phyloP scores from a whole-genome alignment of 2,329 filamentous ascomycete species.

The Fragosphaeria purpurea region DNA sequence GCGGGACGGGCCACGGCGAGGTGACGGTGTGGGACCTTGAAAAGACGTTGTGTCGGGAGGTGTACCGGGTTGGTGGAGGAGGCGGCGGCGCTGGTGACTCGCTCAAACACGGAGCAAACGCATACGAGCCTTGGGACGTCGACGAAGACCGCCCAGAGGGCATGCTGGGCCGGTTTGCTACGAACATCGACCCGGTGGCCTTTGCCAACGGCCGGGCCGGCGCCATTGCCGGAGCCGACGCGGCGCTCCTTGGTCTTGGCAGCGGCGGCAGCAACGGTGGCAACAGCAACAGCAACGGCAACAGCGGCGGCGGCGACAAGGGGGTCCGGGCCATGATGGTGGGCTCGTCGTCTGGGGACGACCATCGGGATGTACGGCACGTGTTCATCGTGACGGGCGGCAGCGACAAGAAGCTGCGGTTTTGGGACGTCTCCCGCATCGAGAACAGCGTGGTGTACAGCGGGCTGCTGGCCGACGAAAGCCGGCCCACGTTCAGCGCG shows the following conservation, averaged over 20 bases:
- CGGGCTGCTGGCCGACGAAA: slow-evolving; percentile 60
- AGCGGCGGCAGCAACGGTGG: neutral
- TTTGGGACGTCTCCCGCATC: slow-evolving; percentile 77
- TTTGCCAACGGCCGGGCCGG: slow-evolving; percentile 14
- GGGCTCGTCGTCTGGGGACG: slow-evolving; percentile 31
- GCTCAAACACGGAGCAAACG: slow-evolving; percentile 31
- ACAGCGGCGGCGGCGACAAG: slow-evolving; percentile 42
- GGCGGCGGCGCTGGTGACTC: slow-evolving; percentile 38
- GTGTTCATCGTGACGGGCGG: slow-evolving; percentile 82
- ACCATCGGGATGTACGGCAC: slow-evolving; percentile 62
- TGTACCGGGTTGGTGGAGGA: slow-evolving; percentile 60
- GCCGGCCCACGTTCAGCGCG: slow-evolving; percentile 61
- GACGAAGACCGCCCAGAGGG: slow-evolving; percentile 83
- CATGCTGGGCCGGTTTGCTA: slow-evolving; percentile 78
- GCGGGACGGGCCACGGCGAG: slow-evolving; percentile 78
- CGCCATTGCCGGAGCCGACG: neutral
- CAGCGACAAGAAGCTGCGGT: slow-evolving; percentile 81
- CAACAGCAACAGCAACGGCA: slow-evolving; percentile 27
- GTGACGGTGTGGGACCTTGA: slow-evolving; percentile 95
- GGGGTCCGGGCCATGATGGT: slow-evolving; percentile 68
- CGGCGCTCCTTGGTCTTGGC: neutral
- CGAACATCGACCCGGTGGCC: slow-evolving; percentile 53
- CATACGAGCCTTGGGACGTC: slow-evolving; percentile 76
- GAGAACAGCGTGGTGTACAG: slow-evolving; percentile 75
- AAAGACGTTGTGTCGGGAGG: slow-evolving; percentile 76